These are phyloP conservation scores for Pluteus cervinus DNA, from an alignment of 768 basidiomycete genomes.

Conservation along the genomic window DNA sequence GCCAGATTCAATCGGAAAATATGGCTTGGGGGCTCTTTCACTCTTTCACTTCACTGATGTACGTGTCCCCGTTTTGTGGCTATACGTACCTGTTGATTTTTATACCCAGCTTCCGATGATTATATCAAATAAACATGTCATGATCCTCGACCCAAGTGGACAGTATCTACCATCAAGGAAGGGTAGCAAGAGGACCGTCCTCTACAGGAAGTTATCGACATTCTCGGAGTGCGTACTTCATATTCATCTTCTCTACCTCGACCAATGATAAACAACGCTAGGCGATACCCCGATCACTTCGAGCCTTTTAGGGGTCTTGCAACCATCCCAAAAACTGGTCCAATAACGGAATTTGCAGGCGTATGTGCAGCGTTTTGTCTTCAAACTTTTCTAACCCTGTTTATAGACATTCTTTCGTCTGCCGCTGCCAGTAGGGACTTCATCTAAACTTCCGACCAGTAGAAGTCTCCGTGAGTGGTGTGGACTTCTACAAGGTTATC, in stretches of 20 bases:
- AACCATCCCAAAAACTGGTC: conserved; percentile 19
- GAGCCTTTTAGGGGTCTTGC: conserved; percentile 27
- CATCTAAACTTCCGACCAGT: too few relatives aligned
- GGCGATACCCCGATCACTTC: conserved; percentile 38
- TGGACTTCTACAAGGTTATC: too few relatives aligned
- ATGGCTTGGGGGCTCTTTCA: conserved; percentile 45
- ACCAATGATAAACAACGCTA: too few relatives aligned
- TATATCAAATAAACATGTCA: conserved; percentile 22
- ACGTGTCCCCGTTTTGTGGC: conserved; percentile 3
- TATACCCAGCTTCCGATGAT: conserved; percentile 29
- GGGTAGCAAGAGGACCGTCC: conserved; percentile 24
- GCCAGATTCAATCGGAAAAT: conserved; percentile 39
- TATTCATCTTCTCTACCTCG: neutral
- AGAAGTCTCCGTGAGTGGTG: too few relatives aligned
- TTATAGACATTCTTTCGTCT: conserved; percentile 39
- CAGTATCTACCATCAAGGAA: too few relatives aligned
- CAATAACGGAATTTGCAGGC: too few relatives aligned
- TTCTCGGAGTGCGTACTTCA: neutral
- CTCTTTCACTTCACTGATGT: conserved; percentile 52
- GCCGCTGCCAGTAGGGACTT: too few relatives aligned
- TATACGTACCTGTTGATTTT: neutral
- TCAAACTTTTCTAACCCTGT: conserved; percentile 2
- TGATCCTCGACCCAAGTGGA: conserved; percentile 49
- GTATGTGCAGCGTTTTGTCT: conserved; percentile 21
- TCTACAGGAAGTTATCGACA: conserved; percentile 27